Base-by-base conservation (phyloP, 2,329 filamentous ascomycete species). In the Drechslera avenae region DNA sequence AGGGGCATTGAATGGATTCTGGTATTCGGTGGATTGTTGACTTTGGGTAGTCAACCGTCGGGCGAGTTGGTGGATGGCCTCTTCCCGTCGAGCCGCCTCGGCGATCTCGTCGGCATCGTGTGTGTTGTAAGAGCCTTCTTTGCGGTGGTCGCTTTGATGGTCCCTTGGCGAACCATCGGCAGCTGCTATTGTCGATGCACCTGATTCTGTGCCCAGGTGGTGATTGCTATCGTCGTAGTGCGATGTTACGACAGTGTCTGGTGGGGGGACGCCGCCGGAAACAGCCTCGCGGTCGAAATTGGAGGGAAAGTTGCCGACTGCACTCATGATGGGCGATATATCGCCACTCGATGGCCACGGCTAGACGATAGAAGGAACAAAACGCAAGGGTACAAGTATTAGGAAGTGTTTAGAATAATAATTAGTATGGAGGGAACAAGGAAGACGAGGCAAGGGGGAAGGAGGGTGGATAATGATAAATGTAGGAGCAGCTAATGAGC, bases 251-350 rank as follows among this genome's bases (percentile, higher is more conserved):
- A 62, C 63, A 37, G 67, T 73, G 32, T 66, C 66, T 46, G 53
- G 52, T 23, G 66, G 52, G 36, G 72, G 70, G 10, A 68, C 71
- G 40, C 75, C 75, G 52, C 67, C 59, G 19, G 62, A 65, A 48
- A 70, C 60, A 51, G 69, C 71, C 45, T 72, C 69, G 19, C 66
- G 68, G 64, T 79, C 76, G 56, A 66, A 71, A 57, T 76, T 77
- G 60, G 75, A 72, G 39, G 67, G 64, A 52, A 77, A 75, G 60
- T 76, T 76, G 60, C 75, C 75, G 44, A 74, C 72, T 54, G 76
- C 62, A 52, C 73, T 74, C 76, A 78, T 78, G 52, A 8, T 63
- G 53, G 57, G 53, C 56, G 54, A 55, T 21, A 43, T 19, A 30
- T 50, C 47, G 54, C 56, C 57, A 35, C 48, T 47, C 18, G 36